Conservation (phyloP, 805 yeast genomes). For the Candida koratica region DNA sequence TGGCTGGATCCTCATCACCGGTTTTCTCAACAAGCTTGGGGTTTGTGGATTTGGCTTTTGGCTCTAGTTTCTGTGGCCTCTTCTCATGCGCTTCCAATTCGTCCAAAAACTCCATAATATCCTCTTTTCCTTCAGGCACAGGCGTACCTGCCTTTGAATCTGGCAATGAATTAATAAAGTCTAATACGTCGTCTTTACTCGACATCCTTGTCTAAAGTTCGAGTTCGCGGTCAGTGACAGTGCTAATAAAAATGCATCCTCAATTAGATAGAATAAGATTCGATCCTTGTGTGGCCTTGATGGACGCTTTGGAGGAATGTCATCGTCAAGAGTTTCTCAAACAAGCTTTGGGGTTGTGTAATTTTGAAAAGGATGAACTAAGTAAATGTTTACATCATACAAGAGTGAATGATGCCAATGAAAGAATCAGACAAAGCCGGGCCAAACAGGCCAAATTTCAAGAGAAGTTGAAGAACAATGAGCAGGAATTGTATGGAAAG, state of each 20-base stretch:
- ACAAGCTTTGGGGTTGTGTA: constrained; percentile 79
- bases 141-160: constrained; percentile 43
- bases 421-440: constrained; percentile 48
- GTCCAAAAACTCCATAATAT: constrained; percentile 55
- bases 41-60: constrained; percentile 20
- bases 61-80: constrained; percentile 33
- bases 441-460: constrained; percentile 55
- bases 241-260: constrained; percentile 34
- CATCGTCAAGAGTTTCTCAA: constrained; percentile 65
- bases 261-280: constrained; percentile 42
- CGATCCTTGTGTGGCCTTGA: constrained; percentile 67
- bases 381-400: constrained; percentile 77
- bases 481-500: constrained; percentile 80
- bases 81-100: constrained; percentile 65
- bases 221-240: constrained; percentile 5
- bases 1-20: constrained; percentile 1
- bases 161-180: constrained; percentile 76
- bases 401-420: constrained; percentile 59
- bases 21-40: constrained; percentile 7
- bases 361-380: constrained; percentile 75
- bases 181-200: constrained; percentile 61
- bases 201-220: constrained; percentile 8
- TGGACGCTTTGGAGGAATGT: constrained; percentile 86
- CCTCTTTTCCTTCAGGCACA: constrained; percentile 42
- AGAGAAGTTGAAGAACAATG: constrained; percentile 53